phyloP scores from a whole-genome alignment of 305 asterid genomes.

The Solanum hybrid region DNA sequence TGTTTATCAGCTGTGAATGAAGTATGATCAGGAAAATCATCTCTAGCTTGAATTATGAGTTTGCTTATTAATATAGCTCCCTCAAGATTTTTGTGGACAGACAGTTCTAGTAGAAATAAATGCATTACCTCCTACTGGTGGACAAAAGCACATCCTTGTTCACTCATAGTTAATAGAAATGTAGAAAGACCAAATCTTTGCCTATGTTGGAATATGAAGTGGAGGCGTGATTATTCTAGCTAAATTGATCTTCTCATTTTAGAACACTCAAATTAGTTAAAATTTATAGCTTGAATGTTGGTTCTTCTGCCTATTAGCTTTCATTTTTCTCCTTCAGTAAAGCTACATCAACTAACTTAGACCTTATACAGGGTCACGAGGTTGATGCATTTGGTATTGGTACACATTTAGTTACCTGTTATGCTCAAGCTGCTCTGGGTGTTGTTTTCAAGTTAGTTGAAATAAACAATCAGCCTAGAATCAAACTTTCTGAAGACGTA shows the following conservation, averaged over 20 bases:
- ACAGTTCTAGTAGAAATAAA: not conserved
- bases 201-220: not conserved
- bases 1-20: not conserved
- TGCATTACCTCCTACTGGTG: not conserved
- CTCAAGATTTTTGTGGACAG: not conserved
- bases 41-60: not conserved
- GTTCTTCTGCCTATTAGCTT: not conserved
- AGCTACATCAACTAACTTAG: not conserved
- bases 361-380: conserved; percentile 72
- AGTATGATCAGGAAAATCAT: not conserved
- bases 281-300: not conserved
- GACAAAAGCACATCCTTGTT: not conserved
- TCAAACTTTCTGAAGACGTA: conserved; percentile 96
- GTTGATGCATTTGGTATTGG: conserved; percentile 94
- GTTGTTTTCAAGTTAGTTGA: conserved; percentile 96
- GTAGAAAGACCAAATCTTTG: not conserved
- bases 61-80: not conserved
- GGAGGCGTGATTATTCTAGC: not conserved
- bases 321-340: not conserved
- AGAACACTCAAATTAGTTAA: not conserved
- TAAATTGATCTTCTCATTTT: not conserved
- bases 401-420: conserved; percentile 95
- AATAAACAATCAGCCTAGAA: conserved; percentile 93
- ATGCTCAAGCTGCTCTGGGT: conserved; percentile 96
- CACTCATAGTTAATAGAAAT: not conserved